phyloP scores from a whole-genome alignment of 345 rosid genomes.

The Eucalyptus cladocalyx region DNA sequence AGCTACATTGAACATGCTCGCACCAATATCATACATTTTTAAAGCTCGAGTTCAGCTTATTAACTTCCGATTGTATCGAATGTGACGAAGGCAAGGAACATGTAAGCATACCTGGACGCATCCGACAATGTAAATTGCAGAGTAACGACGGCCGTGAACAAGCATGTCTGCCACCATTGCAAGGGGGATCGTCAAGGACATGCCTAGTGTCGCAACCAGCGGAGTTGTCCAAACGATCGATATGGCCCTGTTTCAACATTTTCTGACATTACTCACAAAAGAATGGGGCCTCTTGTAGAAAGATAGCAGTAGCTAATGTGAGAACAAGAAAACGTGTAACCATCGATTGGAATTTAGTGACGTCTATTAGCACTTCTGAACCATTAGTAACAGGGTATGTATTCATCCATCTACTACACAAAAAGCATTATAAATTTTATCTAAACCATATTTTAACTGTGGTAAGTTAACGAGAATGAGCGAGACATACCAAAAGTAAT shows the following conservation, averaged over 20 bases:
- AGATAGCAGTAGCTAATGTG: not conserved
- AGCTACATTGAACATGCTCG: not conserved
- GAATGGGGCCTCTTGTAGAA: not conserved
- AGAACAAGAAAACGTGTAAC: not conserved
- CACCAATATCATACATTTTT: not conserved
- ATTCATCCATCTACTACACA: not conserved
- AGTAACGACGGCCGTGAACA: slow-evolving; percentile 59
- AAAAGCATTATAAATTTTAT: not conserved
- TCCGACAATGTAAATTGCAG: slow-evolving; percentile 59
- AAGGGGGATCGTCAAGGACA: slow-evolving; percentile 76
- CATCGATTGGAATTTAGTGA: not conserved
- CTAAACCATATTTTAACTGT: not conserved
- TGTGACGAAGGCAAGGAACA: not conserved
- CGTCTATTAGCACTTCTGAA: not conserved
- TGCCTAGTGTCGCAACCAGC: slow-evolving; percentile 62
- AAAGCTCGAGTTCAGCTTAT: not conserved
- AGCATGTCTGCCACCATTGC: slow-evolving; percentile 89
- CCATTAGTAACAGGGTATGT: not conserved
- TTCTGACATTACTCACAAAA: not conserved
- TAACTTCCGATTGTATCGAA: not conserved
- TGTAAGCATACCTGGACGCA: slow-evolving; percentile 39
- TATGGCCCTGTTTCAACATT: slow-evolving; percentile 45
- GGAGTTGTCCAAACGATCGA: slow-evolving; percentile 93
- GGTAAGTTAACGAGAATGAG: not conserved
- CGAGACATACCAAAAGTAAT: slow-evolving; percentile 44